Evolutionary conservation across 257 asterid genomes (phyloP).

Genomic region (Henckelia pumila): DNA sequence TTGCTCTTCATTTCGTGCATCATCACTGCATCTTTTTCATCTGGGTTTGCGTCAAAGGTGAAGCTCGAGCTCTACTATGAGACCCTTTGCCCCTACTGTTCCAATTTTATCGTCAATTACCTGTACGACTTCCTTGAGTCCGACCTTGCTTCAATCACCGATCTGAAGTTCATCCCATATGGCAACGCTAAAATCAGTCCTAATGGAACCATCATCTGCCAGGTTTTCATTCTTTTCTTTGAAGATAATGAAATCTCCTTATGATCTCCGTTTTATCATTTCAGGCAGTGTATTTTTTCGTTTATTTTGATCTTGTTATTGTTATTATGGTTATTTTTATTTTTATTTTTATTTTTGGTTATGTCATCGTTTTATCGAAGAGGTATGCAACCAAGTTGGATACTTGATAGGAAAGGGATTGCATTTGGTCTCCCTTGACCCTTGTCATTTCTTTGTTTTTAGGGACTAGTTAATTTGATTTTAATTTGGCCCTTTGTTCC

Average conservation of each 20-base stretch:
- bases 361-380: background rate
- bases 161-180: constrained; percentile 48
- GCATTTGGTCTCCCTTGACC: background rate
- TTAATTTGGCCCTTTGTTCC: background rate
- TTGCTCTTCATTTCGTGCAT: constrained; percentile 26
- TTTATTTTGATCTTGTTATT: background rate
- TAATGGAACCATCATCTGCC: constrained; percentile 42
- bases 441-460: background rate
- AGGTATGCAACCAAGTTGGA: background rate
- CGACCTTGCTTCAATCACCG: constrained; percentile 44
- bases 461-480: background rate
- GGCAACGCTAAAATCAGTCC: constrained; percentile 52
- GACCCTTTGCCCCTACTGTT: constrained; percentile 54
- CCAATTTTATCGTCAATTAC: constrained; percentile 51
- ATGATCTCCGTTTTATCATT: background rate
- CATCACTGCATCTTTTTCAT: constrained; percentile 26
- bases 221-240: constrained; percentile 29
- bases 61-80: constrained; percentile 47
- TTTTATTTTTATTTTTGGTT: no score
- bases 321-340: background rate
- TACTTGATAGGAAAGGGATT: background rate
- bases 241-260: background rate
- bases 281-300: background rate
- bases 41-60: constrained; percentile 31
- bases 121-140: constrained; percentile 40